Evolutionary conservation across 129 eudicot genomes (phyloP), one percentile per base, ranked within the genome.

Genomic region (Centaurea solstitialis): DNA sequence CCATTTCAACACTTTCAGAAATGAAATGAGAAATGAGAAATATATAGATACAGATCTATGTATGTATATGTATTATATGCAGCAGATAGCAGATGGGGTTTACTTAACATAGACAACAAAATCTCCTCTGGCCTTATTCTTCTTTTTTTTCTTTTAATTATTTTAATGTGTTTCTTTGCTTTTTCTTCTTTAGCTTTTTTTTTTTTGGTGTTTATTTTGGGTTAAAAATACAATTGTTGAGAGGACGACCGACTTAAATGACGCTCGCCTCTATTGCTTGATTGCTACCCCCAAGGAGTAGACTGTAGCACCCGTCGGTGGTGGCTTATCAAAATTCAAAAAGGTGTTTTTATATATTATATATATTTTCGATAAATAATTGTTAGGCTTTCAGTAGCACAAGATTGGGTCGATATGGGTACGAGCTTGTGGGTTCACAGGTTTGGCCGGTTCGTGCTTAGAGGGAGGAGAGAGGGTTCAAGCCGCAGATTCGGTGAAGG

Each of bases 81-180:
- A 26, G 76, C 3, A 11, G 72, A 35, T 45, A 23, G 35, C 7
- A 33, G 53, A 68, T 1, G 70, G 45, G 45, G 37, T 83, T 85
- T 85, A 41, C 87, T 85, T 85, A 85, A 75, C 81, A 76, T 40
- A 81, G 80, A 77, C 87, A 75, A 69, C 85, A 85, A 79, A 75
- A 75, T 35, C 47, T 85, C 30, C 43, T 82, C 77, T 76, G 86
- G 68, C 4, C 76, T 82, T 53, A 82, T 81, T 47, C 78, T 84
- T 21, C 7, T 28, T 82, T 75, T 76, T 47, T 84, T 21, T 13
- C 43, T 82, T 75, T 76, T 47, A 18, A 9, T 64, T 64, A 33
- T 22, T 62, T 5, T 77, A 69, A 41, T 61, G 7, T 75, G 22
- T 62, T 17, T 82, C 43, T 22, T n/a, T 79, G 22, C 76, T 73